Evolutionary conservation across 305 asterid species (phyloP).

Genomic region (Coffea humblotiana): DNA sequence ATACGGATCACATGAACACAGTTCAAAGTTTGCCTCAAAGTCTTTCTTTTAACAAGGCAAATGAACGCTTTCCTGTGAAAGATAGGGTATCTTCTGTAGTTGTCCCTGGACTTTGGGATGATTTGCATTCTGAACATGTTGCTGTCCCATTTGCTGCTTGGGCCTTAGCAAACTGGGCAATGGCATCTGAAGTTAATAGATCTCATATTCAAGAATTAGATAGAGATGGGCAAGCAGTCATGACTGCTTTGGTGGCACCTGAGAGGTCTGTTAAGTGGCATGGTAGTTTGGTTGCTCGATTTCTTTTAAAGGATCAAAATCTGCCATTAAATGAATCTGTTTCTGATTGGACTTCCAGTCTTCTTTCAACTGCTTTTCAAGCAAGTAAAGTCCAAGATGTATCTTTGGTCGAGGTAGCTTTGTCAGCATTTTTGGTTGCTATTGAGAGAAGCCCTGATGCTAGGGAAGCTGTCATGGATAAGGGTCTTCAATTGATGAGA

Average conservation of each 20-base stretch:
- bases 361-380: conserved; percentile 82
- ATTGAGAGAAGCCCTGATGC: conserved; percentile 80
- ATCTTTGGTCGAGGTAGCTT: conserved; percentile 74
- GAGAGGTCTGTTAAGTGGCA: conserved; percentile 99
- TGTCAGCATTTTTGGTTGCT: conserved; percentile 81
- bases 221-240: conserved; percentile 79
- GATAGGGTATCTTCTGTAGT: conserved; percentile 57
- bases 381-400: conserved; percentile 87
- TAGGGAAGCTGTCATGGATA: conserved; percentile 71
- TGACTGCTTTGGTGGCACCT: conserved; percentile 90
- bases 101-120: conserved; percentile 99
- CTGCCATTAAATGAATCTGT: conserved; percentile 76
- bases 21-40: conserved; percentile 38
- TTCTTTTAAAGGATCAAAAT: conserved; percentile 76
- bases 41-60: conserved; percentile 49
- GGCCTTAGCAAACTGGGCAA: conserved; percentile 99
- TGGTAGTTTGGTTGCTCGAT: conserved; percentile 88
- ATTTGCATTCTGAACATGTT: conserved; percentile 87
- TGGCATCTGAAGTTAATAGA: conserved; percentile 89
- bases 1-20: conserved; percentile 28
- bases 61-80: conserved; percentile 41
- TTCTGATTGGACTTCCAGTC: conserved; percentile 88
- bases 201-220: conserved; percentile 92
- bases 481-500: conserved; percentile 88
- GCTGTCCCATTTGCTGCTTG: conserved; percentile 99